phyloP scores from a whole-genome alignment of 495 filamentous ascomycete genomes.

The Sporormia fimetaria region DNA sequence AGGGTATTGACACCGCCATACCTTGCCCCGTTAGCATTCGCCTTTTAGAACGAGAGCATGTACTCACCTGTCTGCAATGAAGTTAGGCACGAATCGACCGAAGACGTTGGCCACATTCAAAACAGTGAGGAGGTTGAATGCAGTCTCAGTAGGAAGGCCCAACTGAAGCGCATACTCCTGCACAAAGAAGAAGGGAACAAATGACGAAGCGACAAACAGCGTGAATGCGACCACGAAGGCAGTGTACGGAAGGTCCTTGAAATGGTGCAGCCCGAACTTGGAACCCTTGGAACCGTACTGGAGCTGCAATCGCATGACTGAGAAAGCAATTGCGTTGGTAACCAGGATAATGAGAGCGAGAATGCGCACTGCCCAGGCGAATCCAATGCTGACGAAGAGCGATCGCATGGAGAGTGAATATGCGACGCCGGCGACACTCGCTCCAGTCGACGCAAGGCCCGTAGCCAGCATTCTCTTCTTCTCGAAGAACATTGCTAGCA shows the following conservation, averaged over 20 bases:
- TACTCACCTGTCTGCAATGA: constrained; percentile 7
- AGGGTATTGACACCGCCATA: no score
- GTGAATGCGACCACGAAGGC: constrained; percentile 8
- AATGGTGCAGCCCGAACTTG: no score
- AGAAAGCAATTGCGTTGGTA: neutral
- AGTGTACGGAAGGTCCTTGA: constrained; percentile 7
- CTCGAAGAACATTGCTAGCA: constrained; percentile 7
- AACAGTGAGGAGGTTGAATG: constrained; percentile 11
- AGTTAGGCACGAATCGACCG: constrained; percentile 13
- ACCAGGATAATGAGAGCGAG: constrained; percentile 10
- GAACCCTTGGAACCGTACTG: no score
- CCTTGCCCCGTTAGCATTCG: no score
- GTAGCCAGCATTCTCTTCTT: constrained; percentile 10
- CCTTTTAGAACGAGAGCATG: neutral
- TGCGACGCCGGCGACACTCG: constrained; percentile 8
- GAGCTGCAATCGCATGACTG: neutral
- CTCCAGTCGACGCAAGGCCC: constrained; percentile 7
- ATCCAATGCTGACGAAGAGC: constrained; percentile 7
- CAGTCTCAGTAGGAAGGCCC: neutral
- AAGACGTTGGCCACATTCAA: constrained; percentile 13
- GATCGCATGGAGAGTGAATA: constrained; percentile 13
- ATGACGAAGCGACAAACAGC: constrained; percentile 4
- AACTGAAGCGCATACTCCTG: constrained; percentile 8
- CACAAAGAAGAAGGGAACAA: constrained; percentile 15
- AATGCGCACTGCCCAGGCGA: constrained; percentile 12